Evolutionary conservation across 169 alveolate species (phyloP).

Genomic region (Plasmodium vinckei): DNA sequence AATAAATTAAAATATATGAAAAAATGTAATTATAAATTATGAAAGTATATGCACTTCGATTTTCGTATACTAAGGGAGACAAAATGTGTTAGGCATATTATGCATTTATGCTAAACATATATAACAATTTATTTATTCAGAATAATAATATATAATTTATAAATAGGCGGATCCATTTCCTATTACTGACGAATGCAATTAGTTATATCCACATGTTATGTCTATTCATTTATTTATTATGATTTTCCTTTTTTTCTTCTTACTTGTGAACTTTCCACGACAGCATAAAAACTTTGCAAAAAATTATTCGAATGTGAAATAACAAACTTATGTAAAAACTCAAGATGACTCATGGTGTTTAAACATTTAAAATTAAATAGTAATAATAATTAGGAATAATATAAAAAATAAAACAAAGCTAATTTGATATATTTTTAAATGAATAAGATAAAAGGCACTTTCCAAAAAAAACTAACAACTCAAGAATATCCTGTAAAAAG

Average conservation of each 20-base stretch:
- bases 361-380: not conserved
- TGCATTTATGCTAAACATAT: no score
- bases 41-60: not conserved
- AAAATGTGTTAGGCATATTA: no score
- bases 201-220: no score
- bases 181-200: no score
- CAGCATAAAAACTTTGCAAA: constrained; percentile 69
- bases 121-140: no score
- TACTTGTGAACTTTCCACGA: constrained; percentile 74
- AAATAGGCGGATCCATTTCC: no score
- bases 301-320: constrained; percentile 54
- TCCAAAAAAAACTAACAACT: constrained; percentile 7
- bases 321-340: constrained; percentile 47
- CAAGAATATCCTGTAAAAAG: constrained; percentile 42
- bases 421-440: constrained; percentile 10
- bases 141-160: no score
- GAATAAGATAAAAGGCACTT: constrained; percentile 26
- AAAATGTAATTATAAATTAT: not conserved
- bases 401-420: no score
- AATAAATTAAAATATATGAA: constrained; percentile 14
- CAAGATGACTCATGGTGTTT: constrained; percentile 28
- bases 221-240: not conserved
- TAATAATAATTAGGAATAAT: no score
- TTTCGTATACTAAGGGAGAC: no score
- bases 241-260: constrained; percentile 5